Evolutionary conservation across 805 yeast genomes (phyloP), one percentile per base, ranked within the genome.

Genomic region (Kuraishia piskuri): DNA sequence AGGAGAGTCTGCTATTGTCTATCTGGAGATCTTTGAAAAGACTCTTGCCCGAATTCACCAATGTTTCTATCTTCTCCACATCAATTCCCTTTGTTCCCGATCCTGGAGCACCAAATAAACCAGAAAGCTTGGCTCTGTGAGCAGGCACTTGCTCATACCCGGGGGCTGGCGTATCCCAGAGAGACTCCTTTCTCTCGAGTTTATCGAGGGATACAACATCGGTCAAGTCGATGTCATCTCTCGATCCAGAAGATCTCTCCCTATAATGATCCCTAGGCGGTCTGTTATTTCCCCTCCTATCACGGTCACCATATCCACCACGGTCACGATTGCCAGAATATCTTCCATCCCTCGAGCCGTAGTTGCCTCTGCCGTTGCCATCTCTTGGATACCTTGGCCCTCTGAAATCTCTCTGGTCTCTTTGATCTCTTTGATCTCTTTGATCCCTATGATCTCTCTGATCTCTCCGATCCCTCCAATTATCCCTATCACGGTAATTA

Each of bases 91-190:
- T 60, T 54, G 72, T 76, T 4, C 75, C 70, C 22, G 72, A 66
- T 45, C 90, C 90, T 1, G 94, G 92, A 19, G 79, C 71, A 2
- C 91, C 89, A 61, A 89, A 90, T 2, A 88, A 66, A 0, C 96
- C 96, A 1, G 89, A 79, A 19, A 86, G 69, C 61, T 89, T 90
- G 5, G 94, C 96, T 55, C 85, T 73, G 56, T 83, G 88, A 0
- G 94, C 86, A 1, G 87, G 77, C 1, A 86, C 82, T 6, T 79
- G 77, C 61, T 88, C 94, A 63, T 86, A 86, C 0, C 89, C 92
- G 56, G 74, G 73, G 0, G 96, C 90, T 36, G 76, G 74, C 22
- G 78, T 70, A 51, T 88, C 94, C 96, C 96, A 89, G 50, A 73
- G 68, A 0, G 88, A 74, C 20, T 71, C 73, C 12, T 68, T 61